phyloP scores from a whole-genome alignment of 371 early-diverging fungal genomes.

The Mortierella sp. region DNA sequence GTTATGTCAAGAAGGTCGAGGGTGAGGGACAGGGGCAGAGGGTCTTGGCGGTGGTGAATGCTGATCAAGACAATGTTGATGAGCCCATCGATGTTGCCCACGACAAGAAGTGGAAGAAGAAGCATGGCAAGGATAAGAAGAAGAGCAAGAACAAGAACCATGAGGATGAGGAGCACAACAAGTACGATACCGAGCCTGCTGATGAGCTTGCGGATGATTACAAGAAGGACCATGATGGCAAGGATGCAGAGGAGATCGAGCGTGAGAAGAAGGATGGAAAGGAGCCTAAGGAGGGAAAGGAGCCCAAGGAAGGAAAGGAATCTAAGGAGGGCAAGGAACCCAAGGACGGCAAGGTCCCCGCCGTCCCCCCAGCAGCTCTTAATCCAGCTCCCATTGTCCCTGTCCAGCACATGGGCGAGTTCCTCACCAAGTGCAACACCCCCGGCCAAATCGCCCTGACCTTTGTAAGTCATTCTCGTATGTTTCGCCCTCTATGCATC shows the following conservation, averaged over 20 bases:
- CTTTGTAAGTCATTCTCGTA: constrained; percentile 56
- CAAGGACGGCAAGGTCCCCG: constrained; percentile 7
- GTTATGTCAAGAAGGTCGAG: constrained; percentile 15
- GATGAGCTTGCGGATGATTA: constrained; percentile 9
- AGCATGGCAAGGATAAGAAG: background rate
- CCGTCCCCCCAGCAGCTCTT: constrained; percentile 8
- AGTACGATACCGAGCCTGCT: constrained; percentile 26
- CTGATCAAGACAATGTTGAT: background rate
- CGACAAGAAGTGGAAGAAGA: background rate
- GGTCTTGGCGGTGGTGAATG: constrained; percentile 15
- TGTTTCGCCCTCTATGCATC: background rate
- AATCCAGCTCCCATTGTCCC: constrained; percentile 47
- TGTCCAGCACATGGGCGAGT: constrained; percentile 53
- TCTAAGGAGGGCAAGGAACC: constrained; percentile 7
- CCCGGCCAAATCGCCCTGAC: constrained; percentile 68
- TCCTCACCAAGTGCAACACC: constrained; percentile 61
- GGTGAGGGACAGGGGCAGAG: constrained; percentile 10
- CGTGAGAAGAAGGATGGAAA: constrained; percentile 5
- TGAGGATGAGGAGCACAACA: constrained; percentile 47
- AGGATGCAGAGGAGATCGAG: constrained; percentile 15
- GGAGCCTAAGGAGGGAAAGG: background rate
- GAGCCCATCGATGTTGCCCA: background rate
- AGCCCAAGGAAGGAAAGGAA: constrained; percentile 13
- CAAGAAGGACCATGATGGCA: constrained; percentile 10
- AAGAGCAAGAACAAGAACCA: constrained; percentile 11